Percentiles rank a stretch among this genome's conserved stretches.
Conservation (phyloP, 176 grass and related monocot genomes). For the Puya raimondii region DNA sequence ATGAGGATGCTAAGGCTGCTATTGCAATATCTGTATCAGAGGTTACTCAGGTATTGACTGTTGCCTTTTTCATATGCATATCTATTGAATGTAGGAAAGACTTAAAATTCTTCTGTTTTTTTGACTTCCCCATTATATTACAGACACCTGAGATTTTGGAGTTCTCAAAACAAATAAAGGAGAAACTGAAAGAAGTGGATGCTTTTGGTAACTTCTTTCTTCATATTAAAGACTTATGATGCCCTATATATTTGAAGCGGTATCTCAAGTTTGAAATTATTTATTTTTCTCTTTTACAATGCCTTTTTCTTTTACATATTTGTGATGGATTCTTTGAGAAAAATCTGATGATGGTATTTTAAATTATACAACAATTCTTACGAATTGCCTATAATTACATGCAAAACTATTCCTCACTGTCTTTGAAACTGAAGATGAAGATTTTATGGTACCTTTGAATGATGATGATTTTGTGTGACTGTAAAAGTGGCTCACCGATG, state of each 20-base stretch:
- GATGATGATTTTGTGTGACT: too few relatives aligned
- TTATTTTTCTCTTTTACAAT: not conserved
- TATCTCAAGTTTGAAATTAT: not conserved
- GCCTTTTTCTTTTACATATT: too few relatives aligned
- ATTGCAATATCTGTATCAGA: constrained; percentile 92
- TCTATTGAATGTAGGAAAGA: not conserved
- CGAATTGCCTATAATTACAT: too few relatives aligned
- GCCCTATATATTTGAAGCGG: constrained; percentile 5
- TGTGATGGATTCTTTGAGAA: too few relatives aligned
- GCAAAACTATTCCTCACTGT: too few relatives aligned
- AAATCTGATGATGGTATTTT: too few relatives aligned
- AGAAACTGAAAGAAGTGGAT: constrained; percentile 83
- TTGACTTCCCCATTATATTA: not conserved
- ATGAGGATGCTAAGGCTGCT: constrained; percentile 87
- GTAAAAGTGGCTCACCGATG: too few relatives aligned
- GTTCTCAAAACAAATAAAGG: constrained; percentile 90
- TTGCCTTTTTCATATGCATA: constrained; percentile 7
- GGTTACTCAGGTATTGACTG: constrained; percentile 61
- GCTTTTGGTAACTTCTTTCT: constrained; percentile 49
- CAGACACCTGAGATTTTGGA: constrained; percentile 67
- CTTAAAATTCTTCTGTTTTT: not conserved
- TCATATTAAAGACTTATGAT: not conserved
- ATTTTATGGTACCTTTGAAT: too few relatives aligned
- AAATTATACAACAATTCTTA: too few relatives aligned
- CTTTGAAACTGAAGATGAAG: too few relatives aligned